Evolutionary conservation across 306 rosid genomes (phyloP), one percentile per base, ranked within the genome.

Genomic region (Datisca glomerata): DNA sequence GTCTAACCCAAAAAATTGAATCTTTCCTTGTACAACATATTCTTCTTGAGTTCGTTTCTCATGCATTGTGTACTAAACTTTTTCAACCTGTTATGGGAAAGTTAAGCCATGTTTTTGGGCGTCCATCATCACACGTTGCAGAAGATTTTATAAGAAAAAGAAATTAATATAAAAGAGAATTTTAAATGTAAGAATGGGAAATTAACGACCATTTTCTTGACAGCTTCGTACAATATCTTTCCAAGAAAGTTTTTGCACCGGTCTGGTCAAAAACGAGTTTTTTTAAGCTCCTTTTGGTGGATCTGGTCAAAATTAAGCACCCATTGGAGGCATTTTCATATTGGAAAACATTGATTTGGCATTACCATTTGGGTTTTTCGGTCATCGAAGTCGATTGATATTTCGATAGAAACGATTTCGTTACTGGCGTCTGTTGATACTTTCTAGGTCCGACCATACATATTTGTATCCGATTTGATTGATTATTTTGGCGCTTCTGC

Each of bases 291-390:
- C 46, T 47, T 69, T 56, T 43, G 43, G 13, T 53, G 71, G 82
- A 79, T 82, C 85, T 66, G 73, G 59, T 68, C 75, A 45, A 60
- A 31, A 54, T 42, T 45, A 22, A 28, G 32, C 23, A 18, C 46
- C 6, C 46, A 27, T 32, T 36, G 27, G 19, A n/a, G 65, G 55
- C 18, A 49, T 59, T 44, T 59, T 43, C 51, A 51, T 60, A 25
- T 10, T 27, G 34, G 21, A 43, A 35, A 41, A 53, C 61, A 8
- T 44, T 47, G 42, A 44, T 46, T 3, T 54, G 13, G 36, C 7
- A 8, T 53, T 40, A 38, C 28, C 16, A 18, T 41, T 41, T 6
- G 9, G 12, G n/a, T 14, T 32, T 32, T 16, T 3, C 6, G 45
- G 22, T 39, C 14, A 13, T 10, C 12, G 6, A 7, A 14, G 19